Conservation (phyloP, 2,329 filamentous ascomycete species). For the Fusarium ramigenum region DNA sequence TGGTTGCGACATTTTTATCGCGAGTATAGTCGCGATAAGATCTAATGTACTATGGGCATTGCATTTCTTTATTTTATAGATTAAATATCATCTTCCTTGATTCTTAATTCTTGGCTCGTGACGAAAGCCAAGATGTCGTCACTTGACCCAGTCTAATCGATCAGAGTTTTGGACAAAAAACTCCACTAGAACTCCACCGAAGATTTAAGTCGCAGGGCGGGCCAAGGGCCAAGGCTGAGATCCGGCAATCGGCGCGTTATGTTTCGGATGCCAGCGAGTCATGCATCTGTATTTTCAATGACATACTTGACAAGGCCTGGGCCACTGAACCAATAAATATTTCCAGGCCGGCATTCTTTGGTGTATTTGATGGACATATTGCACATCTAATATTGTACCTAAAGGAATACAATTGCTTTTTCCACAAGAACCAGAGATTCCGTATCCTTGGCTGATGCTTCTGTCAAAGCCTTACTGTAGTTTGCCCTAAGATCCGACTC, state of each 20-base stretch:
- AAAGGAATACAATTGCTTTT: neutral
- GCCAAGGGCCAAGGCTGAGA: neutral
- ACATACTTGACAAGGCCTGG: too few relatives aligned
- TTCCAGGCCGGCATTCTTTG: too few relatives aligned
- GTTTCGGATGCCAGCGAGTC: fast-evolving
- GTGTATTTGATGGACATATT: neutral
- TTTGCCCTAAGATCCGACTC: fast-evolving
- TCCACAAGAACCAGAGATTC: neutral
- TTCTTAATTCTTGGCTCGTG: neutral
- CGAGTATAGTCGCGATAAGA: neutral
- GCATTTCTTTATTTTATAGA: fast-evolving
- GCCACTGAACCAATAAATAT: too few relatives aligned
- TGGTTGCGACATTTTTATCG: neutral
- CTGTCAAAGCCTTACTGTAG: neutral
- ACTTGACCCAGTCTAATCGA: neutral
- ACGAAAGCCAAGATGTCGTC: neutral
- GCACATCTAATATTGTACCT: fast-evolving
- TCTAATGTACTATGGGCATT: fast-evolving
- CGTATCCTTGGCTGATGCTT: fast-evolving
- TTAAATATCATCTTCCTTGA: neutral
- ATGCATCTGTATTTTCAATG: neutral
- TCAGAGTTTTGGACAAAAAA: neutral
- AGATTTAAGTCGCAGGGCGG: neutral
- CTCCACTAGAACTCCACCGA: neutral
- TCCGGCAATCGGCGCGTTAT: neutral